Evolutionary conservation across 1,284 basidiomycete genomes (phyloP).

Genomic region (Exsudoporus floridanus): DNA sequence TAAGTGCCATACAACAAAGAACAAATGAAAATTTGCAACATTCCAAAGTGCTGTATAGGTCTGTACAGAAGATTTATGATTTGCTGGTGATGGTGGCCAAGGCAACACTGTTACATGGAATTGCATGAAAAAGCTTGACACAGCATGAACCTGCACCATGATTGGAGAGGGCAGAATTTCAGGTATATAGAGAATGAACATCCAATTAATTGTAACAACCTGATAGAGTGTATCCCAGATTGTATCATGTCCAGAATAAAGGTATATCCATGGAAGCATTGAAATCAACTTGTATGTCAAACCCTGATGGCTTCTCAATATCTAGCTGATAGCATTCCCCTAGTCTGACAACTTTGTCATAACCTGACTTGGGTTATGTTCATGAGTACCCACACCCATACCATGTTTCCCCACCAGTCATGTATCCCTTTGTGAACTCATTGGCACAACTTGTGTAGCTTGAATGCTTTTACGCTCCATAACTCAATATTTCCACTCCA

Average conservation of each 20-base stretch:
- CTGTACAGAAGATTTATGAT: too few relatives aligned
- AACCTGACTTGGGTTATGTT: conserved; percentile 48
- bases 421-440: conserved; percentile 95
- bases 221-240: conserved; percentile 89
- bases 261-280: conserved; percentile 94
- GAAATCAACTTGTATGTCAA: conserved; percentile 97
- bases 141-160: too few relatives aligned
- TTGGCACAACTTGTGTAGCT: conserved; percentile 64
- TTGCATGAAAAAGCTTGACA: too few relatives aligned
- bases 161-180: too few relatives aligned
- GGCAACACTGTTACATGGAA: too few relatives aligned
- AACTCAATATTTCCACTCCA: conserved; percentile 71
- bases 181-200: too few relatives aligned
- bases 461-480: conserved; percentile 68
- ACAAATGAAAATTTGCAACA: too few relatives aligned
- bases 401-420: conserved; percentile 91
- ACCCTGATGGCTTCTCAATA: conserved; percentile 77
- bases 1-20: too few relatives aligned
- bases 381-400: conserved; percentile 86
- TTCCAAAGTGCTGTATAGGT: too few relatives aligned
- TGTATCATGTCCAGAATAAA: conserved; percentile 96
- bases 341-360: conserved; percentile 43
- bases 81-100: too few relatives aligned
- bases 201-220: too few relatives aligned
- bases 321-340: conserved; percentile 60